Evolutionary conservation across 306 rosid genomes (phyloP).

Genomic region (Clitoria ternatea): DNA sequence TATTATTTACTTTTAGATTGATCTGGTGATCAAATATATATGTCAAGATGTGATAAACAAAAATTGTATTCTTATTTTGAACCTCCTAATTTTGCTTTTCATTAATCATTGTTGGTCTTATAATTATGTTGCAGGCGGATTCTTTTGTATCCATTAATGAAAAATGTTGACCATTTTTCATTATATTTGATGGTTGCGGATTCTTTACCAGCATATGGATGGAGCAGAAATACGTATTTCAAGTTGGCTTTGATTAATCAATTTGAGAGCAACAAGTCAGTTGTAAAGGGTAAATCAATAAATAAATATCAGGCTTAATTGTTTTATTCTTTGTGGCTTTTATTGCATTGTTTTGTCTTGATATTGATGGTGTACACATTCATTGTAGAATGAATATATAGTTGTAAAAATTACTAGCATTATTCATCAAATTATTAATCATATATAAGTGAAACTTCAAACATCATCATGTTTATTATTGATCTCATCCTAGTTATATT

Average conservation of each 20-base stretch:
- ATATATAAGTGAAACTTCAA: not conserved
- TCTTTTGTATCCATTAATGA: constrained; percentile 23
- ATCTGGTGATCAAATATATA: no score
- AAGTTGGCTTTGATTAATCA: constrained; percentile 31
- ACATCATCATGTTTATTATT: no score
- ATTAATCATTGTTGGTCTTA: not conserved
- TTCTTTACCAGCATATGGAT: constrained; percentile 31
- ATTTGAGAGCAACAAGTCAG: constrained; percentile 14
- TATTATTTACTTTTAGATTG: not conserved
- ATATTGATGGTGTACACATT: not conserved
- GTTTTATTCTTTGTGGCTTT: not conserved
- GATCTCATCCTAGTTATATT: no score
- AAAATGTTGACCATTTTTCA: constrained; percentile 31
- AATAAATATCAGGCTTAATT: not conserved
- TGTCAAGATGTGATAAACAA: no score
- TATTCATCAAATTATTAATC: not conserved
- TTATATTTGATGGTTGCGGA: constrained; percentile 34
- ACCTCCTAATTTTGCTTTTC: not conserved
- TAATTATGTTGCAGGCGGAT: constrained; percentile 23
- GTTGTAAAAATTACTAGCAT: not conserved
- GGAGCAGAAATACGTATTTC: constrained; percentile 32
- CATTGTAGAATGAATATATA: not conserved
- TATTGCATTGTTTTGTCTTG: not conserved
- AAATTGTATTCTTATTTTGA: not conserved
- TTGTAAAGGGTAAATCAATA: constrained; percentile 32